Conservation (phyloP, 768 basidiomycete species). For the Termitomyces sp. region DNA sequence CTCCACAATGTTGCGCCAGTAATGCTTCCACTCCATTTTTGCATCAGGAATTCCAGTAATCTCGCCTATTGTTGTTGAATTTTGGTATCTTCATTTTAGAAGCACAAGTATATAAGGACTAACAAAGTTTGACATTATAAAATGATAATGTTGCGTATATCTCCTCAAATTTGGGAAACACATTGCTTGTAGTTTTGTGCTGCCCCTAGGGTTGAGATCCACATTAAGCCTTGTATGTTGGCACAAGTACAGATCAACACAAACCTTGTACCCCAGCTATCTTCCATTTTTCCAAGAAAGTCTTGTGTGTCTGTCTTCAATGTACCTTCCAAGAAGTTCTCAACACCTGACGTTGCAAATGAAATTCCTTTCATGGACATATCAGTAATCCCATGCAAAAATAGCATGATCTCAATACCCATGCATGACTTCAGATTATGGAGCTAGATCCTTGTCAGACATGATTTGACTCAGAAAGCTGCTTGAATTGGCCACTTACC, state of each 20-base stretch:
- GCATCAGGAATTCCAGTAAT: too few relatives aligned
- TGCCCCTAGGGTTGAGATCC: background rate
- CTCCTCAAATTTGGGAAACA: slow-evolving; percentile 13
- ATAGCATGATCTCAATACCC: slow-evolving; percentile 14
- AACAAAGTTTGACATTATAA: slow-evolving; percentile 5
- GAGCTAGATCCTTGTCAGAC: slow-evolving; percentile 1
- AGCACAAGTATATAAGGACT: too few relatives aligned
- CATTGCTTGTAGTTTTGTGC: slow-evolving; percentile 12
- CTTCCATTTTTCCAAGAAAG: slow-evolving; percentile 14
- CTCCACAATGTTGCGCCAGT: too few relatives aligned
- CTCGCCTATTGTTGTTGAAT: too few relatives aligned
- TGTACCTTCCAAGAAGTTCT: too few relatives aligned
- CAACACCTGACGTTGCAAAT: too few relatives aligned
- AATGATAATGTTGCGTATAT: slow-evolving; percentile 8
- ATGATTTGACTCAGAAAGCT: background rate
- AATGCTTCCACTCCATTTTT: too few relatives aligned
- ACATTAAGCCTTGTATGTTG: too few relatives aligned
- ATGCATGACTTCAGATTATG: slow-evolving; percentile 11
- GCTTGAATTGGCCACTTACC: slow-evolving; percentile 1
- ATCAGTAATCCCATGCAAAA: background rate
- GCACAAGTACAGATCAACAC: too few relatives aligned
- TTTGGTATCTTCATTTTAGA: too few relatives aligned
- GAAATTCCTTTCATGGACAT: slow-evolving; percentile 10
- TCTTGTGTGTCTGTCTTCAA: slow-evolving; percentile 15
- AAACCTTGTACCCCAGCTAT: background rate